Conservation (phyloP, 176 grass and related monocot genomes). For the Neostapfia colusana region DNA sequence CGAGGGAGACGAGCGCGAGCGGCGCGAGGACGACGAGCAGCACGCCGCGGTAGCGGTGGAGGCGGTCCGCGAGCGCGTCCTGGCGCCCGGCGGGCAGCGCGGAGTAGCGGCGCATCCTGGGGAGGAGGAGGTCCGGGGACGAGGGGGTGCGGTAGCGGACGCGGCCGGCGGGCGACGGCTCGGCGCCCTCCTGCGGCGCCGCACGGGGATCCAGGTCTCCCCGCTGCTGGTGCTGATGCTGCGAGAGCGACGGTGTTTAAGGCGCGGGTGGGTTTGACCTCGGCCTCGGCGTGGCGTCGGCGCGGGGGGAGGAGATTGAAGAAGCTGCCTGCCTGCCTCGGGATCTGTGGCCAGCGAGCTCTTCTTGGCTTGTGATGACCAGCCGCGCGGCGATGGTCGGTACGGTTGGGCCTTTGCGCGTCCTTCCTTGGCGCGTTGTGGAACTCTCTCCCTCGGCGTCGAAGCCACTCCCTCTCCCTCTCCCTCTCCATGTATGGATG, state of each 20-base stretch:
- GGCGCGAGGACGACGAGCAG: conserved; percentile 74
- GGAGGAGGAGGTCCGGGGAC: conserved; percentile 52
- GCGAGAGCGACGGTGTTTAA: too few relatives aligned
- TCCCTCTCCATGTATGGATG: too few relatives aligned
- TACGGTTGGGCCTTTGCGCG: too few relatives aligned
- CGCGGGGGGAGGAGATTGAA: too few relatives aligned
- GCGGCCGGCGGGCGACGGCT: conserved; percentile 26
- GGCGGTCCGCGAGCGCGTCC: conserved; percentile 58
- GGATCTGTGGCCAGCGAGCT: neutral
- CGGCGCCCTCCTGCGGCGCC: conserved; percentile 40
- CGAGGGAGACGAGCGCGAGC: conserved; percentile 68
- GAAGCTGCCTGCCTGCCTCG: neutral
- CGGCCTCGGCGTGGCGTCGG: too few relatives aligned
- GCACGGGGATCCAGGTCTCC: conserved; percentile 55
- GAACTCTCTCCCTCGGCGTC: too few relatives aligned
- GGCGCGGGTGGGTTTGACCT: conserved; percentile 31
- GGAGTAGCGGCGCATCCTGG: conserved; percentile 68
- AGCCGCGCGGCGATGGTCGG: too few relatives aligned
- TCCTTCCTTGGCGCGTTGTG: too few relatives aligned
- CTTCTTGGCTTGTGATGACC: too few relatives aligned
- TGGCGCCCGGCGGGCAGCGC: conserved; percentile 36
- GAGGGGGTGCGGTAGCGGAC: conserved; percentile 84
- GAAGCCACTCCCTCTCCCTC: too few relatives aligned
- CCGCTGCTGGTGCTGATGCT: too few relatives aligned
- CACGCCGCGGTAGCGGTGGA: conserved; percentile 69